Evolutionary conservation across 129 eudicot genomes (phyloP).

Genomic region (Flaveria trinervia): DNA sequence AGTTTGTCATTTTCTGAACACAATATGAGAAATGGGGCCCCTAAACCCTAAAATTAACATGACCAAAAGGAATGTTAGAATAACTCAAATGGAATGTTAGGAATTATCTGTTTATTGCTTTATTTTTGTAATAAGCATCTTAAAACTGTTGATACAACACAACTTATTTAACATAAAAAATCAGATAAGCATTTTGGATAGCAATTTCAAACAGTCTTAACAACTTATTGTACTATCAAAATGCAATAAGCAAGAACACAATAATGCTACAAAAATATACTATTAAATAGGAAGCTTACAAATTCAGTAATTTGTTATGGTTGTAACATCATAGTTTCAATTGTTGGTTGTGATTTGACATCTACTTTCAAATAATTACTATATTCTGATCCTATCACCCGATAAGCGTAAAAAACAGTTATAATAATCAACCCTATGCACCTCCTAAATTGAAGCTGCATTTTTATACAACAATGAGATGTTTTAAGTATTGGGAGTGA

Average conservation of each 20-base stretch:
- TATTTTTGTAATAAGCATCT: neutral
- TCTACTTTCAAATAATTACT: too few relatives aligned
- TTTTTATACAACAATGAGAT: neutral
- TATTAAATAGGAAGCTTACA: too few relatives aligned
- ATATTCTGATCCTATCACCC: too few relatives aligned
- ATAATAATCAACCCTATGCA: neutral
- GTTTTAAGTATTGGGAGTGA: neutral
- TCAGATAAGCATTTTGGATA: neutral
- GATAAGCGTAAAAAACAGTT: neutral
- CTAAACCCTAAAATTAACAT: constrained; percentile 50
- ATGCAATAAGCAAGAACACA: neutral
- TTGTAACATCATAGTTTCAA: too few relatives aligned
- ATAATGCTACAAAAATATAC: too few relatives aligned
- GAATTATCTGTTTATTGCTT: neutral
- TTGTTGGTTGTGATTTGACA: too few relatives aligned
- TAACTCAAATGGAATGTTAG: neutral
- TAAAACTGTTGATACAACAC: neutral
- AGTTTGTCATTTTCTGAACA: constrained; percentile 71
- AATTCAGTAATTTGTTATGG: too few relatives aligned
- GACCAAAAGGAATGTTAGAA: neutral
- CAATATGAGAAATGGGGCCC: constrained; percentile 78
- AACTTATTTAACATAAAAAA: neutral
- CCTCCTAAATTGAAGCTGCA: neutral
- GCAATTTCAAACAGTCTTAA: neutral
- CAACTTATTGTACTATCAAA: neutral